phyloP scores from a whole-genome alignment of 2,329 filamentous ascomycete species.

The Cryphonectria nitschkei region DNA sequence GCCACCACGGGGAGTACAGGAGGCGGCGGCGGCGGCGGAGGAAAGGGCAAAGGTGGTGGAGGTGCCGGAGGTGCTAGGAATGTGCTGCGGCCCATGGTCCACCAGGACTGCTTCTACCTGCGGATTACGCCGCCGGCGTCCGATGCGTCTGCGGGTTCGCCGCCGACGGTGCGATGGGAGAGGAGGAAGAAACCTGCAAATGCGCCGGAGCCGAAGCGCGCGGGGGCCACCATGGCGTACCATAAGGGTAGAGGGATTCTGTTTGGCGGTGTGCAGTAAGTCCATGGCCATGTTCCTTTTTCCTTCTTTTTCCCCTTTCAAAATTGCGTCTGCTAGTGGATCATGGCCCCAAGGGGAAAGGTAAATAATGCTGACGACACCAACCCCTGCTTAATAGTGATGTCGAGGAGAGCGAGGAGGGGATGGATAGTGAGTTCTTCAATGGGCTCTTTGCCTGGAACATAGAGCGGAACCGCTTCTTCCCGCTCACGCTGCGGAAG shows the following conservation, averaged over 20 bases:
- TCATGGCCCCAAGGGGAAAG: background rate
- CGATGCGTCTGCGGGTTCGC: conserved; percentile 66
- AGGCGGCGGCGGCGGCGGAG: conserved; percentile 66
- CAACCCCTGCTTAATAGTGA: conserved; percentile 47
- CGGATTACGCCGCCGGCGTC: conserved; percentile 73
- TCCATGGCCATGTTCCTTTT: background rate
- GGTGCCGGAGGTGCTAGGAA: conserved; percentile 67
- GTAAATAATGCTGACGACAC: background rate
- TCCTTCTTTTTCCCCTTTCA: background rate
- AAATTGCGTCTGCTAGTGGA: background rate
- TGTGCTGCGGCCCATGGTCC: conserved; percentile 82
- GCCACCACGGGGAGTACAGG: conserved; percentile 64
- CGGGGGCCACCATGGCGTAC: conserved; percentile 90
- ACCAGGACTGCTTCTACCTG: conserved; percentile 94
- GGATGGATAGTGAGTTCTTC: conserved; percentile 97
- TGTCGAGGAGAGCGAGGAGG: conserved; percentile 88
- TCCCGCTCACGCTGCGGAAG: conserved; percentile 78
- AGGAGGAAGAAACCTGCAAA: conserved; percentile 91
- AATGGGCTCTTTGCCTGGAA: conserved; percentile 92
- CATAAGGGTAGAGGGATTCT: conserved; percentile 92
- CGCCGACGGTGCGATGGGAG: conserved; percentile 86
- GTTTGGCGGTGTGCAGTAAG: conserved; percentile 84
- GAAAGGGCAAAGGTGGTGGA: conserved; percentile 60
- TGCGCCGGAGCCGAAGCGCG: conserved; percentile 78
- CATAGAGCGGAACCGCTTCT: conserved; percentile 92